A percentile compares a stretch with the other conserved stretches of the same genome.
These are phyloP conservation scores for Globisporangium spinosum DNA, from an alignment of 352 stramenopile species.

Conservation along the genomic window DNA sequence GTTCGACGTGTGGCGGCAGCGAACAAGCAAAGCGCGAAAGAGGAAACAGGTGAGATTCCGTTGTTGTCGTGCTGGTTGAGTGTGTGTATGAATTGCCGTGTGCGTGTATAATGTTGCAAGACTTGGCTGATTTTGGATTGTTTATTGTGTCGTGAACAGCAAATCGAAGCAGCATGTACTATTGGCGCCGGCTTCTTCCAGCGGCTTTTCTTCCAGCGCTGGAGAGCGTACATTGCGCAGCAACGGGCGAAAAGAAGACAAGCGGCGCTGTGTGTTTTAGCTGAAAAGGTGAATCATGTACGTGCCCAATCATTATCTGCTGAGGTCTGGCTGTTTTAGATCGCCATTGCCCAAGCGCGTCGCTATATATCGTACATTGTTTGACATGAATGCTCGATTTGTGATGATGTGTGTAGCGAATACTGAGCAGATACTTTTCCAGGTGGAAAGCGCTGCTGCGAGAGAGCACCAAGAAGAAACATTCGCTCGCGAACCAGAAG, in stretches of 20 bases:
- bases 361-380: background rate
- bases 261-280: background rate
- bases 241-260: background rate
- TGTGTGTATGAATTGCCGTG: background rate
- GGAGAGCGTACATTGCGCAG: constrained; percentile 6
- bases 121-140: background rate
- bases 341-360: background rate
- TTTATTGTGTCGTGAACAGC: background rate
- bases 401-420: background rate
- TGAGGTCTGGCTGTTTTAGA: background rate
- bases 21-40: background rate
- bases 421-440: background rate
- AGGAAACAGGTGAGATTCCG: constrained; percentile 8
- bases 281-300: constrained; percentile 1
- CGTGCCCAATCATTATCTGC: background rate
- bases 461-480: background rate
- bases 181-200: constrained; percentile 17
- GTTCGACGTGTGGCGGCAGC: constrained; percentile 6
- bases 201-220: constrained; percentile 19
- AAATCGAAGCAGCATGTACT: constrained; percentile 15
- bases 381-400: background rate
- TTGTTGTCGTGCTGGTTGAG: background rate
- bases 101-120: background rate
- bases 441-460: constrained; percentile 1
- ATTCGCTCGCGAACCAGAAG: background rate